Base-by-base conservation (phyloP, 805 yeast species). In the Grigorovia humatica region DNA sequence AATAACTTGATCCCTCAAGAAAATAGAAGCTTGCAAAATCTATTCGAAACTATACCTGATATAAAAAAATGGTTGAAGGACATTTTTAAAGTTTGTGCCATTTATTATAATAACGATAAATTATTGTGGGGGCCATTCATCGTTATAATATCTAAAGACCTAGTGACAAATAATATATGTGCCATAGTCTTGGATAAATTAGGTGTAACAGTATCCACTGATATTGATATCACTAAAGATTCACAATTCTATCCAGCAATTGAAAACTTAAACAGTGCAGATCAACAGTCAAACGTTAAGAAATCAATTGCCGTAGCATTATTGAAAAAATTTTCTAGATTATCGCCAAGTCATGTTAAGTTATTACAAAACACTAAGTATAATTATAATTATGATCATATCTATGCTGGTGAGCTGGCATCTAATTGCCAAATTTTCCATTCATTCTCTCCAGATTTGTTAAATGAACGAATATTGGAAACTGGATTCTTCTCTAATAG, bases 191-290 rank as follows among this genome's bases (percentile, higher is more conserved):
- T 85, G 27, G 80, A 85, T 29, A 77, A 75, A 52, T 81, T 80
- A 55, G 98, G 97, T 0, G 75, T 80, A 42, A 72, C 83, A 3
- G 74, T 78, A 30, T 79, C 78, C 57, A 74, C 76, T 32, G 73
- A 82, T 19, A 67, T 88, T 59, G 79, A 86, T 2, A 64, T 86
- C 11, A 77, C 75, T 45, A 61, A 72, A 0, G 68, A 75, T 46
- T 87, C 96, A 1, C 74, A 84, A 48, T 91, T 81, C 64, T 87
- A 77, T 70, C 89, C 85, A 1, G 93, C 96, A 1, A 78, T 90
- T 57, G 78, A 81, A 59, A 88, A 88, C 59, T 70, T 91, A 46
- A 63, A 75, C 0, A 70, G 71, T 0, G 66, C 73, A 11, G 74
- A 75, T 58, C 72, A 73, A 55, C 63, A 70, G 4, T 78, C 86